These are phyloP conservation scores for Phytophthora brassicae DNA, from an alignment of 352 stramenopile genomes.

Conservation along the genomic window DNA sequence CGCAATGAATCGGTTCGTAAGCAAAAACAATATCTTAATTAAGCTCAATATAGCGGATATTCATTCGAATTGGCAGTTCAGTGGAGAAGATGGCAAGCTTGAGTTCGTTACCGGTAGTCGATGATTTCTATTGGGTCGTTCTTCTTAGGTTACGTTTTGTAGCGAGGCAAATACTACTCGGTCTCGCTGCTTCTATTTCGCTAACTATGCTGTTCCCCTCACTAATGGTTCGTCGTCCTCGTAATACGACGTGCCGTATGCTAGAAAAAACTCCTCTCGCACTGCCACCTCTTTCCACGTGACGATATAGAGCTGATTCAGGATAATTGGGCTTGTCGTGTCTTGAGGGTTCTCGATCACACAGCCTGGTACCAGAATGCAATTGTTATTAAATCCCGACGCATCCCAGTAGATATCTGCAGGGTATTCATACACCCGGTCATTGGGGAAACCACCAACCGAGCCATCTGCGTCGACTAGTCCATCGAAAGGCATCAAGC, in stretches of 20 bases:
- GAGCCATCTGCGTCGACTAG: slow-evolving; percentile 86
- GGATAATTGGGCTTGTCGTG: slow-evolving; percentile 70
- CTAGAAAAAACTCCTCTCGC: slow-evolving; percentile 86
- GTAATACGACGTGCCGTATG: slow-evolving; percentile 89
- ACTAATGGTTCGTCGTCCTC: slow-evolving; percentile 67
- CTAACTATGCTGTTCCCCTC: slow-evolving; percentile 40
- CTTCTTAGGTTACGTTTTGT: slow-evolving; percentile 45
- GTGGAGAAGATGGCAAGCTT: slow-evolving; percentile 3
- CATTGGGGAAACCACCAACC: slow-evolving; percentile 82
- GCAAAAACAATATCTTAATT: no score
- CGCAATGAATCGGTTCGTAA: no score
- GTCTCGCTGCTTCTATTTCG: slow-evolving; percentile 40
- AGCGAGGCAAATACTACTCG: slow-evolving; percentile 21
- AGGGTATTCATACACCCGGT: slow-evolving; percentile 87
- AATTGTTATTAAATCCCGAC: slow-evolving; percentile 90
- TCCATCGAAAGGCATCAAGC: slow-evolving; percentile 76
- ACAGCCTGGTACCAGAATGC: slow-evolving; percentile 85
- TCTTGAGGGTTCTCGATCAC: slow-evolving; percentile 82
- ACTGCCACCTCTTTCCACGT: slow-evolving; percentile 87
- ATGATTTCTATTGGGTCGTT: slow-evolving; percentile 38
- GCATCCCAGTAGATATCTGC: slow-evolving; percentile 87
- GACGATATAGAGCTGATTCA: slow-evolving; percentile 89
- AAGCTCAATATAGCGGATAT: no score
- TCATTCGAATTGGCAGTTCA: not conserved
- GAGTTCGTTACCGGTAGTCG: no score